phyloP scores from a whole-genome alignment of 805 yeast genomes.

The Candida koratica region DNA sequence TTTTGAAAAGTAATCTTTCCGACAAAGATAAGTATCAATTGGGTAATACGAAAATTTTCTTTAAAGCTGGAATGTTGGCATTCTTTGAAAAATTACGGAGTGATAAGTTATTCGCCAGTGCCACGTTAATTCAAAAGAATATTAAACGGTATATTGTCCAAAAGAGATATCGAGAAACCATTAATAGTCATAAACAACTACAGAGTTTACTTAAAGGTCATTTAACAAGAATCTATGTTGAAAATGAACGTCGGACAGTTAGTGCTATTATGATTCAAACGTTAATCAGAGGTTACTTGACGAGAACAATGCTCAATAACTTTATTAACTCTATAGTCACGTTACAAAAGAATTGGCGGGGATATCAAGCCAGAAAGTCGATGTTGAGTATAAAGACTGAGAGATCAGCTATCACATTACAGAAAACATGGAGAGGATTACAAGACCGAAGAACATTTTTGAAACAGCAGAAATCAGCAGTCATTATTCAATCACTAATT shows the following conservation, averaged over 20 bases:
- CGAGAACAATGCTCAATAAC: slow-evolving; percentile 36
- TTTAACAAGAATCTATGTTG: slow-evolving; percentile 51
- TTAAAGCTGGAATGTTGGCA: slow-evolving; percentile 96
- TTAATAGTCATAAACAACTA: slow-evolving; percentile 48
- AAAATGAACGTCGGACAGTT: slow-evolving; percentile 49
- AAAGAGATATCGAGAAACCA: slow-evolving; percentile 51
- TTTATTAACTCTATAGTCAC: slow-evolving; percentile 37
- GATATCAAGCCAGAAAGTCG: slow-evolving; percentile 51
- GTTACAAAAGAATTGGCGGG: slow-evolving; percentile 49
- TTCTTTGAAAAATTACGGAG: slow-evolving; percentile 81
- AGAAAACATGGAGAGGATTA: slow-evolving; percentile 68
- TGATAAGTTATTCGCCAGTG: slow-evolving; percentile 72
- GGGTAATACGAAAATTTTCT: slow-evolving; percentile 91
- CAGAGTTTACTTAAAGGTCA: slow-evolving; percentile 68
- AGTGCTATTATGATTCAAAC: slow-evolving; percentile 77
- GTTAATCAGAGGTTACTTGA: slow-evolving; percentile 49
- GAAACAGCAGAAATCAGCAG: slow-evolving; percentile 50
- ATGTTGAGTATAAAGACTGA: slow-evolving; percentile 48
- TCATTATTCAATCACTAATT: slow-evolving; percentile 69
- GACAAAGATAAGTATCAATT: slow-evolving; percentile 73
- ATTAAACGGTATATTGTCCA: slow-evolving; percentile 64
- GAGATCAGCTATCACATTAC: slow-evolving; percentile 67
- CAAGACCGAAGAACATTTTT: slow-evolving; percentile 53
- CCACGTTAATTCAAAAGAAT: slow-evolving; percentile 81
- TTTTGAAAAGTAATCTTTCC: slow-evolving; percentile 60